Base-by-base conservation (phyloP, 2,329 filamentous ascomycete genomes). In the Penicillium sp. region DNA sequence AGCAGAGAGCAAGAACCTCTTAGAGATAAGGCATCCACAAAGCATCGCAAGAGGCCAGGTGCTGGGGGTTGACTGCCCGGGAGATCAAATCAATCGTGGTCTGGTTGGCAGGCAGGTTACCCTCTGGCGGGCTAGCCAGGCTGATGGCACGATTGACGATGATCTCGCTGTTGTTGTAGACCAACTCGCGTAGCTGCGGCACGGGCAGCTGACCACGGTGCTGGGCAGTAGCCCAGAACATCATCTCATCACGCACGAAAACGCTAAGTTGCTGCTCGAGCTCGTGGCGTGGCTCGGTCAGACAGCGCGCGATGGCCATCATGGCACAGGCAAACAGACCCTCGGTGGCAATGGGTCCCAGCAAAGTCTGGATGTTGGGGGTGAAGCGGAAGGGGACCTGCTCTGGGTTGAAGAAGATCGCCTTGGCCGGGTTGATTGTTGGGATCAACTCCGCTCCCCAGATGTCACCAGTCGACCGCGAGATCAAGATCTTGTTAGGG, bases 241-340 rank as follows among this genome's bases (percentile, higher is more conserved):
- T 92, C 83, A 99, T 95, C 75, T 99, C 94, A 66, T 99, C 94
- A 6, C 94, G 86, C 56, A 99, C 94, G 71, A 97, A 97, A 52
- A 99, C 84, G 50, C 88, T 90, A 43, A 99, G 83, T 54, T 95
- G 91, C 72, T 97, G 92, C 69, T 96, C 94, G n/a, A 99, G 83
- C 72, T 97, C 92, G 65, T 76, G 71, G 13, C 73, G 72, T 21
- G 92, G 90, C 67, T 97, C 92, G 10, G 92, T 95, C 55, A 99
- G 81, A 74, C 91, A 96, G 40, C 94, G 86, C 6, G 93, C 93
- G 66, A 99, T 96, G 1, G 92, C 91, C 92, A 99, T 97, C 63
- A 99, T 83, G 1, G 91, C 88, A 64, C 89, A 90, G n/a, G 89
- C 89, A 73, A 95, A 99, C 69, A 99, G 95, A 52, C 94, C 94